phyloP scores from a whole-genome alignment of 495 filamentous ascomycete species.

The Hypoxylon subgilvum region DNA sequence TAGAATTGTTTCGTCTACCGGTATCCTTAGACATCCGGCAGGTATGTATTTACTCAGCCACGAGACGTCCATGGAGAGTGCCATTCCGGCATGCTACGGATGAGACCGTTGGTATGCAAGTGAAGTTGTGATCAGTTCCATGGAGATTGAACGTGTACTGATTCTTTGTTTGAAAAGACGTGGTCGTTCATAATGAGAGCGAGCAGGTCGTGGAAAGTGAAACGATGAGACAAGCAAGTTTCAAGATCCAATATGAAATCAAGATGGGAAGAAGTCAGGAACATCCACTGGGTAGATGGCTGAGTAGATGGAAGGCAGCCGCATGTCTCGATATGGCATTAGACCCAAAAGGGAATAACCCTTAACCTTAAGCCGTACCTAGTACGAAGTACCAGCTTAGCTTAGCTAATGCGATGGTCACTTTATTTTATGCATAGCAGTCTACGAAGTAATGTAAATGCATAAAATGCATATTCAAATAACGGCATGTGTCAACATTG shows the following conservation, averaged over 20 bases:
- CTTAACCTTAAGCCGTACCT: too few relatives aligned
- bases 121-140: not conserved
- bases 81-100: not conserved
- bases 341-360: not conserved
- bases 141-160: not conserved
- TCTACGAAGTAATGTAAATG: not conserved
- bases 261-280: too few relatives aligned
- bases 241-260: not conserved
- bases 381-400: too few relatives aligned
- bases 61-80: constrained; percentile 12
- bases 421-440: too few relatives aligned
- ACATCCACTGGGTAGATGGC: too few relatives aligned
- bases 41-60: constrained; percentile 42
- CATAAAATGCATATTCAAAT: not conserved
- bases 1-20: constrained; percentile 1
- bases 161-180: not conserved
- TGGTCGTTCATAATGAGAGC: not conserved
- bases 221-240: not conserved
- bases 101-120: not conserved
- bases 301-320: not conserved
- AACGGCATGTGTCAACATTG: not conserved
- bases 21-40: constrained; percentile 46
- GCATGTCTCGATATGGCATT: not conserved
- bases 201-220: too few relatives aligned
- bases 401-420: too few relatives aligned